Conservation (phyloP, 192 early-diverging fungal genomes). For the Coemansia sp. region DNA sequence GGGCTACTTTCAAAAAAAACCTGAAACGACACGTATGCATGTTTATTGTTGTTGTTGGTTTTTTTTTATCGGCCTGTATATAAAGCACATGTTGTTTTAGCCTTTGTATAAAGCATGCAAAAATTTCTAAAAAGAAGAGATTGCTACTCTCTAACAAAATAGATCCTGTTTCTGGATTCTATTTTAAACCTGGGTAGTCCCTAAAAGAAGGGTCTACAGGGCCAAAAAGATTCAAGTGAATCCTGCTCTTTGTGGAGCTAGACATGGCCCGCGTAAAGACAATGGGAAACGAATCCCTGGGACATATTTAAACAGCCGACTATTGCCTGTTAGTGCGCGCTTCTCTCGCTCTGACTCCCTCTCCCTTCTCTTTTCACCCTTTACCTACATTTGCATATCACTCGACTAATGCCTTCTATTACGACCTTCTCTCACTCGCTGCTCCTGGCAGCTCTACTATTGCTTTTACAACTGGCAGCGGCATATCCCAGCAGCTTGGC, state of each 20-base stretch:
- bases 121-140: too few species aligned
- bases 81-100: too few species aligned
- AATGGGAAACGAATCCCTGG: background rate
- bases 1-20: background rate
- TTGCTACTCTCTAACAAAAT: too few species aligned
- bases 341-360: background rate
- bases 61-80: too few species aligned
- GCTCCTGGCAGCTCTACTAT: background rate
- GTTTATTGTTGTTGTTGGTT: too few species aligned
- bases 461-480: background rate
- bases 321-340: background rate
- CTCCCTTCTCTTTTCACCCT: background rate
- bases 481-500: background rate
- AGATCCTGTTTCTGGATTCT: background rate
- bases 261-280: background rate
- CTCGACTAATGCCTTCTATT: background rate
- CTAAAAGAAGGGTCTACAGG: background rate
- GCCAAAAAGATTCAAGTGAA: too few species aligned
- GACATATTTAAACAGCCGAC: background rate
- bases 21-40: too few species aligned
- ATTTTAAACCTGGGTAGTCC: background rate
- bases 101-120: too few species aligned
- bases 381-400: background rate
- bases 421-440: background rate
- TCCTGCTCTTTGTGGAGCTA: background rate